A percentile compares a stretch with the other conserved stretches of the same genome.
These are phyloP conservation scores for Dryas integrifolia DNA, from an alignment of 331 rosid genomes.

Conservation along the genomic window DNA sequence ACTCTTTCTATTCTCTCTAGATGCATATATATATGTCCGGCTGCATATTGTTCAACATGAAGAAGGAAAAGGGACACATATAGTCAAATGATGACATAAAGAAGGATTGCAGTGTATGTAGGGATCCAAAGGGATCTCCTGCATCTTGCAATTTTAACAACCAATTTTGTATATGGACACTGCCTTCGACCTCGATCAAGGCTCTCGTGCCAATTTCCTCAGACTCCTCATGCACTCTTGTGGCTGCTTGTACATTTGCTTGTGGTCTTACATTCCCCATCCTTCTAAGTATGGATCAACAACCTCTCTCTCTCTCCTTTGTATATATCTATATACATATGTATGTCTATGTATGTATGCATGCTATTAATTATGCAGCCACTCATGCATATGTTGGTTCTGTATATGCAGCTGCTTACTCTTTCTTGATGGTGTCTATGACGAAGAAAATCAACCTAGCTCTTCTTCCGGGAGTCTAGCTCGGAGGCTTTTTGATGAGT, in stretches of 20 bases:
- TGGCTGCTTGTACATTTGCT: constrained; percentile 69
- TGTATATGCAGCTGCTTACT: constrained; percentile 43
- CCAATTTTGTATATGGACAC: constrained; percentile 45
- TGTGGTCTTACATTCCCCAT: constrained; percentile 50
- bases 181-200: constrained; percentile 45
- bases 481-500: constrained; percentile 56
- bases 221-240: constrained; percentile 41
- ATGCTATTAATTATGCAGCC: too few species aligned
- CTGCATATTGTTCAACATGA: constrained; percentile 9
- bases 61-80: background rate
- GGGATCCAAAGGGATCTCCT: background rate
- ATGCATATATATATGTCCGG: background rate
- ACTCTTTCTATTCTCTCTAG: constrained; percentile 10
- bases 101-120: background rate
- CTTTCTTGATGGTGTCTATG: constrained; percentile 63
- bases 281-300: constrained; percentile 23
- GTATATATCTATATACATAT: too few species aligned
- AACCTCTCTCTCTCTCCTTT: background rate
- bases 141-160: constrained; percentile 17
- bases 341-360: too few species aligned
- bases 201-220: constrained; percentile 42
- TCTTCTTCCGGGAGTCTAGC: constrained; percentile 56
- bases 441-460: constrained; percentile 52
- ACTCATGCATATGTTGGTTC: background rate
- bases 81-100: background rate